Conservation (phyloP, 2,329 filamentous ascomycete genomes). For the Nannizziopsis barbatae region DNA sequence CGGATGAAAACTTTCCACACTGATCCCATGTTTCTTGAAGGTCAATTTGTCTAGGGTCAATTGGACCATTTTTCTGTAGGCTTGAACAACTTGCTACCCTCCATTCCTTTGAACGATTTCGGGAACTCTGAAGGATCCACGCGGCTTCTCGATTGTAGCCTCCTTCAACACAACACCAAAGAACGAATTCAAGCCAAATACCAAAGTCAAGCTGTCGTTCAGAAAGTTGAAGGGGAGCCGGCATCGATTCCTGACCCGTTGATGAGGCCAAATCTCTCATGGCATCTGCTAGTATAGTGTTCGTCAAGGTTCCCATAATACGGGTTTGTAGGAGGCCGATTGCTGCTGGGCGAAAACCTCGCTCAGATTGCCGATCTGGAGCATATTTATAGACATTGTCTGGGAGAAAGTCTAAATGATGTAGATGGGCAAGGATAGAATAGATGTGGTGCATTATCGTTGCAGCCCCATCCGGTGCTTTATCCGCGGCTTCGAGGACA, state of each 20-base stretch:
- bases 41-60: conserved; percentile 29
- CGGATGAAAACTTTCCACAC: conserved; percentile 17
- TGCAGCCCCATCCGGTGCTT: conserved; percentile 25
- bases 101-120: conserved; percentile 26
- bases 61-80: conserved; percentile 21
- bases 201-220: conserved; percentile 34
- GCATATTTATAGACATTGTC: conserved; percentile 35
- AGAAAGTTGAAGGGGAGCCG: conserved; percentile 28
- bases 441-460: conserved; percentile 36
- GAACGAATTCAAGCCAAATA: conserved; percentile 41
- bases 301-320: conserved; percentile 39
- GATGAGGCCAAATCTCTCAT: conserved; percentile 30
- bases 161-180: conserved; percentile 42
- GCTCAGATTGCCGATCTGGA: conserved; percentile 19
- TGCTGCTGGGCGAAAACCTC: conserved; percentile 32
- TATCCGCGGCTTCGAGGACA: conserved; percentile 33
- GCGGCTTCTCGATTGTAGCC: conserved; percentile 34
- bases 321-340: conserved; percentile 35
- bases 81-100: conserved; percentile 33
- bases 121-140: conserved; percentile 30
- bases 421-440: conserved; percentile 36
- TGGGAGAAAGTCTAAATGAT: conserved; percentile 36
- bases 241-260: conserved; percentile 32
- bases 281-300: conserved; percentile 36
- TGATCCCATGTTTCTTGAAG: conserved; percentile 28